Evolutionary conservation across 169 alveolate genomes (phyloP), one percentile per base, ranked within the genome.

Genomic region (Sarcocystis neurona): DNA sequence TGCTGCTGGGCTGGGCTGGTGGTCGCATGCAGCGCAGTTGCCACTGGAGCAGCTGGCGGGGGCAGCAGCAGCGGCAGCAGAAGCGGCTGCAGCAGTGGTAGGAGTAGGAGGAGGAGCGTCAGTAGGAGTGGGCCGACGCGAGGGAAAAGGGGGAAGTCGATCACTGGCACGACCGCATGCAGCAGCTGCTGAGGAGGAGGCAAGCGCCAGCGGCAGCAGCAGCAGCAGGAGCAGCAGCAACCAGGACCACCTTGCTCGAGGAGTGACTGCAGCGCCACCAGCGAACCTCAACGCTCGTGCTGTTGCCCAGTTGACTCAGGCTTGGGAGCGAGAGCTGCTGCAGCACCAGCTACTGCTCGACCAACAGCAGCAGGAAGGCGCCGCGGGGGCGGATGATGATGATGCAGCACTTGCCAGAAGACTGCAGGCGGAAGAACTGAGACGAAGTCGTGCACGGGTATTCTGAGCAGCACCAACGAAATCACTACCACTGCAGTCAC

Each of bases 361-460:
- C n/a, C n/a, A n/a, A n/a, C n/a, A n/a, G n/a, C n/a, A n/a, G n/a
- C n/a, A n/a, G n/a, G n/a, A n/a, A n/a, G n/a, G n/a, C n/a, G n/a
- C n/a, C 27, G 60, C 60, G 18, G 75, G n/a, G 4, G 75, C 18
- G 20, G 75, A 63, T 37, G 75, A 63, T 30, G 75, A 63, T 43
- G 75, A 63, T 43, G 75, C 75, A 37, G 75, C 75, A 4, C 75
- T 63, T 43, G 75, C 75, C 75, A 5, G 75, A 18, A 15, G 75
- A 15, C 75, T 63, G 20, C 75, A 63, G 75, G 75, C 27, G n/a
- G 75, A 63, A 63, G 75, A 63, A n/a, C 32, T 30, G 46, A 63
- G 43, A 15, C 75, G 75, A 15, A 37, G 32, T 18, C 34, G 75
- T 30, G 75, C n/a, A n/a, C n/a, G n/a, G n/a, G n/a, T n/a, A n/a